Percentiles rank a stretch among this genome's conserved stretches.
Evolutionary conservation across 2,329 filamentous ascomycete genomes (phyloP).

Genomic region (Neofusicoccum sp.): DNA sequence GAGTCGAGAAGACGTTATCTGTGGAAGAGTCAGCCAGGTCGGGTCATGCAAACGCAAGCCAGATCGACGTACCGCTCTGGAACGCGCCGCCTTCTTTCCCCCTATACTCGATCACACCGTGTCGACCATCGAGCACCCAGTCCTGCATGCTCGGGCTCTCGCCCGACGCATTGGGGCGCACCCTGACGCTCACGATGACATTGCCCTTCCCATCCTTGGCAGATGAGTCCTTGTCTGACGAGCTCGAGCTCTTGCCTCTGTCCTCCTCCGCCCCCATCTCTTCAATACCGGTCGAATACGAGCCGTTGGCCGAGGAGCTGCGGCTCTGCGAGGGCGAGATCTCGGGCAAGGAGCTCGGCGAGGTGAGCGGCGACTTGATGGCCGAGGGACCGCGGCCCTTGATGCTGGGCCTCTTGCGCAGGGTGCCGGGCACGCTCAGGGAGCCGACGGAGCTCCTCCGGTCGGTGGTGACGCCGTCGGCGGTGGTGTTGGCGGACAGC

Average conservation of each 20-base stretch:
- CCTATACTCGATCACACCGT: constrained; percentile 77
- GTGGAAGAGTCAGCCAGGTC: constrained; percentile 12
- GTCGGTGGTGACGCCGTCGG: constrained; percentile 36
- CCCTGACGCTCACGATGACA: constrained; percentile 91
- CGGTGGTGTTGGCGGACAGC: constrained; percentile 52
- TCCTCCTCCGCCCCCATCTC: constrained; percentile 12
- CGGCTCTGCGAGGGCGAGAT: constrained; percentile 74
- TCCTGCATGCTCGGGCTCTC: constrained; percentile 72
- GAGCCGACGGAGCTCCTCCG: constrained; percentile 34
- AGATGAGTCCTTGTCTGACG: not conserved
- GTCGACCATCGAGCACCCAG: constrained; percentile 88
- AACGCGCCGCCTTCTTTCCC: constrained; percentile 93
- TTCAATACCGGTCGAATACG: constrained; percentile 62
- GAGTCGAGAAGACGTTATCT: constrained; percentile 96
- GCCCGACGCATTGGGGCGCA: constrained; percentile 76
- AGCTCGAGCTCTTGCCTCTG: not conserved
- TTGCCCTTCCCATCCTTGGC: constrained; percentile 83
- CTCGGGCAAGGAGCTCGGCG: constrained; percentile 74
- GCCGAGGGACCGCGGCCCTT: constrained; percentile 32
- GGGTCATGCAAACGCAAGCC: constrained; percentile 17
- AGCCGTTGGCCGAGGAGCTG: constrained; percentile 89
- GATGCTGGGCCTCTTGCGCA: constrained; percentile 39
- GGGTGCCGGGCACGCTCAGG: constrained; percentile 32
- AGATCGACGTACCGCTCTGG: constrained; percentile 70
- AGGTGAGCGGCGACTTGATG: constrained; percentile 46